A percentile compares a stretch with the other conserved stretches of the same genome.
phyloP scores from a whole-genome alignment of 169 alveolate species.

The Ichthyophthirius multifiliis region DNA sequence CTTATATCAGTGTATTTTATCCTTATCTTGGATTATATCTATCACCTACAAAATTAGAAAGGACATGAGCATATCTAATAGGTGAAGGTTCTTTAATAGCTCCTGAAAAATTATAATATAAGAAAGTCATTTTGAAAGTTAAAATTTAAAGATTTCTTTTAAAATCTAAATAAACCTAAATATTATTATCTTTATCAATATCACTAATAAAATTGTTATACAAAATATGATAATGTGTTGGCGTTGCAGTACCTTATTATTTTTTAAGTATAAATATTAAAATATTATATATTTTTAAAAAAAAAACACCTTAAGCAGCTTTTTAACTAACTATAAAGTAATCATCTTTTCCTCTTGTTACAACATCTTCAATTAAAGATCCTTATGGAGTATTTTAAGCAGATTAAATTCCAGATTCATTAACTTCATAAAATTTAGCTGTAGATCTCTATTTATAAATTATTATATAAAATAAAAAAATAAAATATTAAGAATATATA shows the following conservation, averaged over 20 bases:
- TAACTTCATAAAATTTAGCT: conserved; percentile 34
- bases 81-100: conserved; percentile 84
- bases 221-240: conserved; percentile 71
- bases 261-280: conserved; percentile 43
- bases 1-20: conserved; percentile 1
- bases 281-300: conserved; percentile 25
- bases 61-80: conserved; percentile 64
- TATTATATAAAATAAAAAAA: too few species aligned
- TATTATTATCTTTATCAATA: background rate
- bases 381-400: conserved; percentile 68
- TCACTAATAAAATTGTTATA: conserved; percentile 38
- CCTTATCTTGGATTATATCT: conserved; percentile 21
- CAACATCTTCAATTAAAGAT: conserved; percentile 46
- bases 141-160: conserved; percentile 54
- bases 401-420: background rate
- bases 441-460: background rate
- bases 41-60: conserved; percentile 69
- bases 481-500: too few species aligned
- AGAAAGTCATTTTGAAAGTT: conserved; percentile 69
- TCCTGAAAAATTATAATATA: conserved; percentile 79
- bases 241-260: conserved; percentile 76
- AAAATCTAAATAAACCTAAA: background rate
- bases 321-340: conserved; percentile 57
- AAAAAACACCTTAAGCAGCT: background rate
- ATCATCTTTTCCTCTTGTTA: conserved; percentile 39